Conservation (phyloP, 257 asterid genomes). For the Eustoma russellianum region DNA sequence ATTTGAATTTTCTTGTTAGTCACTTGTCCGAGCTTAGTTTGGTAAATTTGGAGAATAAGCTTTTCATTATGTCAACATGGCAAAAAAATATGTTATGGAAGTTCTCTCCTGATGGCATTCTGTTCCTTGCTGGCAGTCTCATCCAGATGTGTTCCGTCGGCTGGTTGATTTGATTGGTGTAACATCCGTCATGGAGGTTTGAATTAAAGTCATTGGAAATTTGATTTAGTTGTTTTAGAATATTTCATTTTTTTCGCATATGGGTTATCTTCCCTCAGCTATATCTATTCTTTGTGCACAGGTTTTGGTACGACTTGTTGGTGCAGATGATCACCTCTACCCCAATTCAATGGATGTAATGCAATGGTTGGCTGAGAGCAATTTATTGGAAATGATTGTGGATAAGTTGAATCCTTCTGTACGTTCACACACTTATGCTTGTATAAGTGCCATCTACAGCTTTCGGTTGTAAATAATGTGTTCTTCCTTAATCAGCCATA, state of each 20-base stretch:
- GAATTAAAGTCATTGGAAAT: not conserved
- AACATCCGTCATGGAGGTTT: slow-evolving; percentile 98
- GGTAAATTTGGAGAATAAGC: no score
- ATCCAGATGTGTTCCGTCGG: slow-evolving; percentile 74
- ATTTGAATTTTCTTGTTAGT: no score
- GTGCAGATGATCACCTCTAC: slow-evolving; percentile 83
- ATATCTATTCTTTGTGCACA: slow-evolving; percentile 26
- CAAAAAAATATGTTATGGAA: no score
- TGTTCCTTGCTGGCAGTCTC: slow-evolving; percentile 35
- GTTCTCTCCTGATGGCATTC: no score
- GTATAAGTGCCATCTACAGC: not conserved
- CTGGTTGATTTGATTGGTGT: slow-evolving; percentile 97
- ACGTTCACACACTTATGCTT: slow-evolving; percentile 14
- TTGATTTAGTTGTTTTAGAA: not conserved
- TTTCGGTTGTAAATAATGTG: no score
- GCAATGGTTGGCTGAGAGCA: slow-evolving; percentile 96
- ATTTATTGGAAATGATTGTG: slow-evolving; percentile 91
- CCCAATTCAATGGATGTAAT: slow-evolving; percentile 73
- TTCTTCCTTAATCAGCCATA: no score
- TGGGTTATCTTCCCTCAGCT: not conserved
- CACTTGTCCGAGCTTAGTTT: no score
- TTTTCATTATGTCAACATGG: no score
- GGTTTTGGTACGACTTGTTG: slow-evolving; percentile 95
- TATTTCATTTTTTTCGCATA: not conserved
- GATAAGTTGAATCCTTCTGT: slow-evolving; percentile 74